Evolutionary conservation across 2,329 filamentous ascomycete genomes (phyloP), one percentile per base, ranked within the genome.

Genomic region (Colletotrichum echinochloae): DNA sequence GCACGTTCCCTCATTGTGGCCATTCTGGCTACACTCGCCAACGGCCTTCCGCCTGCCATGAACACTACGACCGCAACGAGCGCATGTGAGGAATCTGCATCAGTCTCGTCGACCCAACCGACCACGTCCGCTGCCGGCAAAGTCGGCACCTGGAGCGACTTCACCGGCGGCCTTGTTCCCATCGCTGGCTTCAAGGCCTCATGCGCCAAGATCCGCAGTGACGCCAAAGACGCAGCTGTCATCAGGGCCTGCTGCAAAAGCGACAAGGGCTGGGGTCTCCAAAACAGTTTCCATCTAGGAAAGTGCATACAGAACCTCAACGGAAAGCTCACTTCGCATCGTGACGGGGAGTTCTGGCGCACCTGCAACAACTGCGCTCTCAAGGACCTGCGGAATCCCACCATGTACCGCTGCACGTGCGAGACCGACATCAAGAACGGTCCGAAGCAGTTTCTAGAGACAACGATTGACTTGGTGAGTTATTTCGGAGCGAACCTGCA

Each of bases 321-420:
- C 0, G 60, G 35, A 5, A 49, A 44, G 4, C 61, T 69, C 3
- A 28, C 26, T 1, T n/a, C 66, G 33, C 26, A 55, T 16, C 16
- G 18, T 1, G 12, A 65, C 2, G 60, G 60, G 16, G 33, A 39
- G 1, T 65, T 59, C 52, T 46, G 52, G 52, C 52, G 48, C 30
- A 59, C 51, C 11, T 69, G 66, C 62, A 23, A 35, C 7, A 35
- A 55, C 26, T 69, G 61, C 2, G 35, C 7, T 9, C 39, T 65
- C 35, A 33, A 56, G 23, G 52, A 65, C 26, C 44, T n/a, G 3
- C 8, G 39, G 0, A 35, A 20, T 1, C 60, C 52, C 1, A 68
- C 60, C 0, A 18, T 55, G 0, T 63, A 54, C 33, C 39, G 33
- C 28, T 63, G 48, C 35, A 44, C 30, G 18, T 63, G 60, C 48